A percentile compares a stretch with the other conserved stretches of the same genome.
Conservation (phyloP, 2,329 filamentous ascomycete species). For the Hymenoscyphus occultus region DNA sequence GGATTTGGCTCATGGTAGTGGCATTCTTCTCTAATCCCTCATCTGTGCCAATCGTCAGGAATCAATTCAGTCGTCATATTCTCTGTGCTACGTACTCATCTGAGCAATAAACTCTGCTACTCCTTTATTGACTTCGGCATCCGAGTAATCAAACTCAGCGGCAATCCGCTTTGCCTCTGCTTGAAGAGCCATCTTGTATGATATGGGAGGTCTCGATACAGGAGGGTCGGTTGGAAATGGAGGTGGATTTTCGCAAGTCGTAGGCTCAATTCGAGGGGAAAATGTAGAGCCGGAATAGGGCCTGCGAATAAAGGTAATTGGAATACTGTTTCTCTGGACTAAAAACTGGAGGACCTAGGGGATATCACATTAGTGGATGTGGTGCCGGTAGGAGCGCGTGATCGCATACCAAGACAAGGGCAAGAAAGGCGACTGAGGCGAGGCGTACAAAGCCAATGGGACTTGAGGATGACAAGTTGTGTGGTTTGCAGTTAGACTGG, state of each 20-base stretch:
- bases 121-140: slow-evolving; percentile 73
- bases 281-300: slow-evolving; percentile 35
- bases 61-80: slow-evolving; percentile 23
- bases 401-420: slow-evolving; percentile 33
- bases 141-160: slow-evolving; percentile 79
- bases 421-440: slow-evolving; percentile 34
- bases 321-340: slow-evolving; percentile 34
- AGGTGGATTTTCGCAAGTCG: slow-evolving; percentile 53
- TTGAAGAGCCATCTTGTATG: slow-evolving; percentile 58
- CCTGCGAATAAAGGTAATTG: slow-evolving; percentile 37
- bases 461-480: slow-evolving; percentile 29
- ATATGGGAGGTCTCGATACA: slow-evolving; percentile 52
- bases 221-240: slow-evolving; percentile 54
- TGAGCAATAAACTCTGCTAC: slow-evolving; percentile 84
- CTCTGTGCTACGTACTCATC: slow-evolving; percentile 59
- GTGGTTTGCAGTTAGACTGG: slow-evolving; percentile 21
- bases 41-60: slow-evolving; percentile 47
- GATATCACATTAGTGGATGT: slow-evolving; percentile 7
- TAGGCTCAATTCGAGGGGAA: slow-evolving; percentile 45
- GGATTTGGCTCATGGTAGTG: slow-evolving; percentile 88
- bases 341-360: slow-evolving; percentile 51
- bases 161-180: slow-evolving; percentile 78
- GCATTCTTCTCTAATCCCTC: slow-evolving; percentile 78
- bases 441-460: slow-evolving; percentile 34
- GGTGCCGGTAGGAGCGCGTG: slow-evolving; percentile 14